Percentiles rank a stretch among this genome's conserved stretches.
Conservation (phyloP, 2,329 filamentous ascomycete species). For the Talaromyces albobiverticillius region DNA sequence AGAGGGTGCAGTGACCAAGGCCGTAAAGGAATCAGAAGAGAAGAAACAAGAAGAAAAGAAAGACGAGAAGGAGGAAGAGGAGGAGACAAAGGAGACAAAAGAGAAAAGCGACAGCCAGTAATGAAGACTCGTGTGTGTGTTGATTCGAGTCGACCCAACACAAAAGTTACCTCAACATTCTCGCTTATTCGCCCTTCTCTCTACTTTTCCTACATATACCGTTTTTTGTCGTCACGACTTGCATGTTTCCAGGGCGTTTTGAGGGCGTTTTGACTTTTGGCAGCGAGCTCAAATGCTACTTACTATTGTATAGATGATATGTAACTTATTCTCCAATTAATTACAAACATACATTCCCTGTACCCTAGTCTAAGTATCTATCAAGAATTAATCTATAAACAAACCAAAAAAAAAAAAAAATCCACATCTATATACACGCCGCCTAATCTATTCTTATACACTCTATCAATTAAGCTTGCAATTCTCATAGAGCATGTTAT, state of each 20-base stretch:
- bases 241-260: conserved; percentile 2
- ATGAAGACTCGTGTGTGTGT: too few species aligned
- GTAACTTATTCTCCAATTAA: not conserved
- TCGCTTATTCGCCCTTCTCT: not conserved
- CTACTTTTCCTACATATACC: too few species aligned
- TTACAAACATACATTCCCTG: not conserved
- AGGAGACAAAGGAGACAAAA: conserved; percentile 2
- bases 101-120: conserved; percentile 33
- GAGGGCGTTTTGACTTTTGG: not conserved
- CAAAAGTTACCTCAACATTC: not conserved
- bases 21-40: conserved; percentile 19
- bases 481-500: conserved; percentile 50
- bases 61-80: conserved; percentile 12
- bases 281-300: not conserved
- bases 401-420: not conserved
- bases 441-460: too few species aligned
- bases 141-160: too few species aligned
- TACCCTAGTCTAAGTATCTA: not conserved
- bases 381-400: not conserved
- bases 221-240: not conserved
- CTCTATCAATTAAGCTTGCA: too few species aligned
- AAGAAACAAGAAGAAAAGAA: conserved; percentile 11
- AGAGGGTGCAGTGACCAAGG: conserved; percentile 18
- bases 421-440: not conserved
- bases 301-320: not conserved